Conservation (phyloP, 441 rosid species). For the Theobroma grandiflorum region DNA sequence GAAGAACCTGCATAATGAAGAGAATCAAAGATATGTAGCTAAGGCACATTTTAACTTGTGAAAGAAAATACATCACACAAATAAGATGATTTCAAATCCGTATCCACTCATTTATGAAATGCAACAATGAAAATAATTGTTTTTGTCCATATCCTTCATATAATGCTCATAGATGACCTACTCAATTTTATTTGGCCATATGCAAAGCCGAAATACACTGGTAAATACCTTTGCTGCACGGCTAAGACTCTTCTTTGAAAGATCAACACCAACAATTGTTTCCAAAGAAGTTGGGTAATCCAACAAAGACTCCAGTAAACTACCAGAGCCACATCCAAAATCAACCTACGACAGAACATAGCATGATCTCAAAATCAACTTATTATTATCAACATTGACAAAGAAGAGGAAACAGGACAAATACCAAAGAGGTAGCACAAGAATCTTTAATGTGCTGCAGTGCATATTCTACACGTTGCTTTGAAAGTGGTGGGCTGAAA, state of each 20-base stretch:
- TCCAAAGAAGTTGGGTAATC: conserved; percentile 79
- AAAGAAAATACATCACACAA: background rate
- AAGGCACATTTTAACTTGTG: conserved; percentile 17
- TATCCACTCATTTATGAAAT: background rate
- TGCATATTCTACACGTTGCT: conserved; percentile 95
- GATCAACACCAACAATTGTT: conserved; percentile 83
- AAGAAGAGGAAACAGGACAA: conserved; percentile 23
- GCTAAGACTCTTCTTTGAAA: conserved; percentile 79
- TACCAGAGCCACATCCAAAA: conserved; percentile 97
- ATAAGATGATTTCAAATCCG: conserved; percentile 6
- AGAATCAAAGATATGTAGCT: conserved; percentile 21
- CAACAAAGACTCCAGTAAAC: conserved; percentile 83
- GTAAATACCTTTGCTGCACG: conserved; percentile 91
- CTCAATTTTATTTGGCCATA: conserved; percentile 15
- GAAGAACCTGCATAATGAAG: conserved; percentile 69
- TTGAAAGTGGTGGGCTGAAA: conserved; percentile 95
- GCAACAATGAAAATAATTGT: background rate
- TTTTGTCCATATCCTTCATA: background rate
- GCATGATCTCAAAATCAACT: conserved; percentile 24
- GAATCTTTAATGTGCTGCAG: conserved; percentile 79
- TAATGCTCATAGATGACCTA: background rate
- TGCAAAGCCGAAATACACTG: background rate
- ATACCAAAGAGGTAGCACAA: conserved; percentile 77
- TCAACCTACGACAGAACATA: conserved; percentile 61
- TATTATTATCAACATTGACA: conserved; percentile 18